Evolutionary conservation across 2,329 filamentous ascomycete species (phyloP).

Genomic region (Calonectria naviculata): DNA sequence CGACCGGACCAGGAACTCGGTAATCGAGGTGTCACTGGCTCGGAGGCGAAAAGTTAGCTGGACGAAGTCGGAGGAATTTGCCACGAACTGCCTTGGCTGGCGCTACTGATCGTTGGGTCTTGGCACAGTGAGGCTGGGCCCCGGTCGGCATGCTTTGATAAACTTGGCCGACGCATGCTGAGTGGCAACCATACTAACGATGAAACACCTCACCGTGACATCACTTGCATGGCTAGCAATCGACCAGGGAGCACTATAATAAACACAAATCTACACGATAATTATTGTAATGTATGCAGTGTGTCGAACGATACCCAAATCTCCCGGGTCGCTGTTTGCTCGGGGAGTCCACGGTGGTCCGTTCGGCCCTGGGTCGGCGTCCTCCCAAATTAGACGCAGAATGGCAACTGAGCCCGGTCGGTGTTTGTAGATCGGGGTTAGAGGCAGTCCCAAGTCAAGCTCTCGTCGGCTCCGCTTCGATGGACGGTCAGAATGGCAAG

Average conservation of each 20-base stretch:
- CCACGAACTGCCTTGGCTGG: neutral
- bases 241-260: neutral
- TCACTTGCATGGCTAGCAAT: neutral
- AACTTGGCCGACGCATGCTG: neutral
- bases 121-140: constrained; percentile 7
- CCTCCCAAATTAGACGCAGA: constrained; percentile 7
- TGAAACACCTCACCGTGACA: neutral
- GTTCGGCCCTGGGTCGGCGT: neutral
- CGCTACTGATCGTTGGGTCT: constrained; percentile 4
- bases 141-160: neutral
- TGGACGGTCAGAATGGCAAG: constrained; percentile 1
- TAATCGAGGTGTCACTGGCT: constrained; percentile 11
- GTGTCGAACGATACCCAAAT: neutral
- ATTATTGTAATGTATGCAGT: neutral
- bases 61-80: constrained; percentile 2
- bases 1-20: constrained; percentile 5
- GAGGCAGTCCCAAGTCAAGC: neutral
- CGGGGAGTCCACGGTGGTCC: constrained; percentile 12
- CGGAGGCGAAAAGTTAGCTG: constrained; percentile 1
- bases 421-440: constrained; percentile 8
- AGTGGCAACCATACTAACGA: constrained; percentile 2
- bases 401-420: constrained; percentile 5
- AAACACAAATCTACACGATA: neutral
- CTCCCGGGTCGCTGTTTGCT: neutral
- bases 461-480: neutral